Percentiles rank a stretch among this genome's conserved stretches.
Evolutionary conservation across 495 filamentous ascomycete species (phyloP).

Genomic region (Bathelium albidoporum): DNA sequence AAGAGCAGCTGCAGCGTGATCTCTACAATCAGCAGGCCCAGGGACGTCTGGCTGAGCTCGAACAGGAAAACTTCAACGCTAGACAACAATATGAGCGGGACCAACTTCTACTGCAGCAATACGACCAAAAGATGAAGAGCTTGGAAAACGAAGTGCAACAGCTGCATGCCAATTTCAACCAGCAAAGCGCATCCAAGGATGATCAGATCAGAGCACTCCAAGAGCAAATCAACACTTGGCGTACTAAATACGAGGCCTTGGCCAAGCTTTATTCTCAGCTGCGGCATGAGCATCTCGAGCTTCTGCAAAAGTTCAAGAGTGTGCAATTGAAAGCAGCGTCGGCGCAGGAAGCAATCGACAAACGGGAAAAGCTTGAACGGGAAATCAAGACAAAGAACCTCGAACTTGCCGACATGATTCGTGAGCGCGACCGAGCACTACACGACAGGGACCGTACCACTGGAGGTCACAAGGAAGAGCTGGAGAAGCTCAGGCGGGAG

Average conservation of each 20-base stretch:
- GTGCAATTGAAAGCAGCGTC: conserved; percentile 94
- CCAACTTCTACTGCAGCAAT: conserved; percentile 92
- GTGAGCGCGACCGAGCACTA: conserved; percentile 87
- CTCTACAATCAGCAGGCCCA: conserved; percentile 88
- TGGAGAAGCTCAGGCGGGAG: conserved; percentile 96
- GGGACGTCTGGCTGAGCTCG: conserved; percentile 83
- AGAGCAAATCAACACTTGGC: conserved; percentile 93
- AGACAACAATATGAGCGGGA: conserved; percentile 93
- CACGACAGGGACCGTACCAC: conserved; percentile 79
- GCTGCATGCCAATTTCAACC: conserved; percentile 68
- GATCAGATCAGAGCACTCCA: conserved; percentile 88
- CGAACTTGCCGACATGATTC: conserved; percentile 96
- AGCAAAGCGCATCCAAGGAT: conserved; percentile 81
- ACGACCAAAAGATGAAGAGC: conserved; percentile 85
- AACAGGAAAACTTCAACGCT: conserved; percentile 88
- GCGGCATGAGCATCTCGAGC: conserved; percentile 86
- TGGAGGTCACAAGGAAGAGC: conserved; percentile 81
- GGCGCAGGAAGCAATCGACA: conserved; percentile 92
- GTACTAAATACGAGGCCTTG: conserved; percentile 89
- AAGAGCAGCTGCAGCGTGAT: conserved; percentile 77
- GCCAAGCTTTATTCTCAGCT: conserved; percentile 96
- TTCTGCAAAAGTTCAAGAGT: conserved; percentile 88
- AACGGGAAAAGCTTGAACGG: conserved; percentile 84
- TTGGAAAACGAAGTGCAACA: conserved; percentile 79
- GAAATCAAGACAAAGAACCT: conserved; percentile 99